Conservation (phyloP, 1,284 basidiomycete species). For the Waitea zeae region DNA sequence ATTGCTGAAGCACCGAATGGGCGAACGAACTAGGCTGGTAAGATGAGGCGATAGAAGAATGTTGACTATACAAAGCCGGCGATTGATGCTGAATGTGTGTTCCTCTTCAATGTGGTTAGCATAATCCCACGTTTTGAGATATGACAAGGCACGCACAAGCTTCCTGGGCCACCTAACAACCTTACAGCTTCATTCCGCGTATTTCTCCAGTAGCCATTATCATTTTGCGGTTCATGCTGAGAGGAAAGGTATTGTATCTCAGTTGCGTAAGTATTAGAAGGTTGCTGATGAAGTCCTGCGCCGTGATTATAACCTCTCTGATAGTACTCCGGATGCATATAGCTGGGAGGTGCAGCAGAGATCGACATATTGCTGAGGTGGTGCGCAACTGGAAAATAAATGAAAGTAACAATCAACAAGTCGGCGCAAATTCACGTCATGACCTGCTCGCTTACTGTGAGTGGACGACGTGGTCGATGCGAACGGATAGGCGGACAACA, state of each 20-base stretch:
- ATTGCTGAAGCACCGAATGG: slow-evolving; percentile 42
- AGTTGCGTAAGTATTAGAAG: slow-evolving; percentile 31
- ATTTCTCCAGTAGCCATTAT: slow-evolving; percentile 34
- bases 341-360: slow-evolving; percentile 37
- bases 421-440: no score
- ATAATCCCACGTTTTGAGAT: no score
- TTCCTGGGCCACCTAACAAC: slow-evolving; percentile 27
- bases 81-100: no score
- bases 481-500: slow-evolving; percentile 47
- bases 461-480: slow-evolving; percentile 51
- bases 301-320: slow-evolving; percentile 24
- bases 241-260: slow-evolving; percentile 30
- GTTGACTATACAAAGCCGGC: no score
- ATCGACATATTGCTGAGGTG: slow-evolving; percentile 43
- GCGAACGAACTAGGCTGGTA: slow-evolving; percentile 38
- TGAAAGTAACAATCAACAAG: no score
- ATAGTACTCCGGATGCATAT: slow-evolving; percentile 34
- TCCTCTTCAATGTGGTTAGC: no score
- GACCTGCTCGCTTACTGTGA: slow-evolving; percentile 36
- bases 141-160: slow-evolving; percentile 18
- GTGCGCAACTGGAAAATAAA: slow-evolving; percentile 36
- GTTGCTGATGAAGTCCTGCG: neutral
- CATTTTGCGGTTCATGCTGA: slow-evolving; percentile 17
- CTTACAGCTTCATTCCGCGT: slow-evolving; percentile 32
- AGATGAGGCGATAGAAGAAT: no score